Evolutionary conservation across 371 early-diverging fungal species (phyloP).

Genomic region (Mortierella sp.): DNA sequence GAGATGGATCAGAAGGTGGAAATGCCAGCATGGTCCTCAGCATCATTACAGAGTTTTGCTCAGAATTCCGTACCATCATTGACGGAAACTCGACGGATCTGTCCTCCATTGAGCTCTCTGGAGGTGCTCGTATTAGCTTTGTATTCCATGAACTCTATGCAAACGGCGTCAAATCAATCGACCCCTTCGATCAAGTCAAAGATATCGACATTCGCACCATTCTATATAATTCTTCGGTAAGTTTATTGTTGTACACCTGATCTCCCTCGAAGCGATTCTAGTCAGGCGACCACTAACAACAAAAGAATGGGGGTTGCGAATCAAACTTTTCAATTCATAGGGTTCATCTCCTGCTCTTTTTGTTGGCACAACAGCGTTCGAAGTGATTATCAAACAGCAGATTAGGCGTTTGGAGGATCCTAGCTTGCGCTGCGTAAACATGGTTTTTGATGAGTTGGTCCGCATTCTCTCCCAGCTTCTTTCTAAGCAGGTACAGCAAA

Average conservation of each 20-base stretch:
- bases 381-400: constrained; percentile 97
- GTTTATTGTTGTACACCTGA: constrained; percentile 7
- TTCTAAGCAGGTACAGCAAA: constrained; percentile 75
- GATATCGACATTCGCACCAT: constrained; percentile 98
- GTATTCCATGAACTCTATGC: constrained; percentile 98
- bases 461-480: constrained; percentile 92
- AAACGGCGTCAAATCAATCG: constrained; percentile 91
- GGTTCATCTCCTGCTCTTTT: constrained; percentile 97
- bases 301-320: neutral
- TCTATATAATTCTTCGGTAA: constrained; percentile 96
- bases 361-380: constrained; percentile 98
- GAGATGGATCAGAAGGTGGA: constrained; percentile 81
- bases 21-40: constrained; percentile 89
- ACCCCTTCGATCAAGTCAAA: constrained; percentile 97
- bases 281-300: neutral
- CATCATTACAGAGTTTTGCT: constrained; percentile 97
- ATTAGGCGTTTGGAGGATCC: constrained; percentile 97
- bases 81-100: constrained; percentile 95
- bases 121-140: constrained; percentile 98
- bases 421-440: constrained; percentile 89
- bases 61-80: constrained; percentile 92
- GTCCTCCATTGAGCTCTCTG: constrained; percentile 93
- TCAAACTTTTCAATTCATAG: constrained; percentile 40
- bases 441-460: constrained; percentile 97
- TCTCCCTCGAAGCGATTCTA: neutral